A percentile compares a stretch with the other conserved stretches of the same genome.
These are phyloP conservation scores for Trichoderma atroviride DNA, from an alignment of 2,329 filamentous ascomycete species.

Conservation along the genomic window DNA sequence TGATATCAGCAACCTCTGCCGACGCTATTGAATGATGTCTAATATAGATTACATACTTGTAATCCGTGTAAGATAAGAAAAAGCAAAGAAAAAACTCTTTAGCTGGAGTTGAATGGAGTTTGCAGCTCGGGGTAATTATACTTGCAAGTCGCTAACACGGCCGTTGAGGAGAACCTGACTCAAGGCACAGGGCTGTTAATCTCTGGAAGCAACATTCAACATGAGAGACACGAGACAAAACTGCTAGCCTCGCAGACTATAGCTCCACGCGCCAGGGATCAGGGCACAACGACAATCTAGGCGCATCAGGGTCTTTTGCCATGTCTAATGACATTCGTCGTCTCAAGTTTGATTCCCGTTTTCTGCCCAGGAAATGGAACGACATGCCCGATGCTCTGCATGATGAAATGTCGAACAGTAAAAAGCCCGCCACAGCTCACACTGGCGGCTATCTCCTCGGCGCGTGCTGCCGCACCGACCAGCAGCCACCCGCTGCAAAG, in stretches of 20 bases:
- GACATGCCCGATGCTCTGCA: neutral
- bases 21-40: neutral
- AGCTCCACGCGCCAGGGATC: slow-evolving; percentile 20
- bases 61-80: too few species aligned
- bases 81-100: neutral
- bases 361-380: neutral
- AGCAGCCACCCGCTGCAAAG: slow-evolving; percentile 5
- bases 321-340: neutral
- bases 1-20: neutral
- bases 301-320: neutral
- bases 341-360: neutral
- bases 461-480: slow-evolving; percentile 5
- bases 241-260: slow-evolving; percentile 10
- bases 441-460: neutral
- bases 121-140: neutral
- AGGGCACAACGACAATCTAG: slow-evolving; percentile 8
- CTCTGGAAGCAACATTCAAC: neutral
- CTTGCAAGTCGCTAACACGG: neutral
- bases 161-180: neutral
- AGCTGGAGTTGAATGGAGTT: neutral
- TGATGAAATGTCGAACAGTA: neutral
- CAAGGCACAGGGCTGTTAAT: neutral
- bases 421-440: neutral
- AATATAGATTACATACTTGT: neutral
- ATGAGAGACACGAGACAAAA: slow-evolving; percentile 9